Percentiles rank a stretch among this genome's conserved stretches.
Conservation (phyloP, 495 filamentous ascomycete genomes). For the Aspergillus bertholletiae region DNA sequence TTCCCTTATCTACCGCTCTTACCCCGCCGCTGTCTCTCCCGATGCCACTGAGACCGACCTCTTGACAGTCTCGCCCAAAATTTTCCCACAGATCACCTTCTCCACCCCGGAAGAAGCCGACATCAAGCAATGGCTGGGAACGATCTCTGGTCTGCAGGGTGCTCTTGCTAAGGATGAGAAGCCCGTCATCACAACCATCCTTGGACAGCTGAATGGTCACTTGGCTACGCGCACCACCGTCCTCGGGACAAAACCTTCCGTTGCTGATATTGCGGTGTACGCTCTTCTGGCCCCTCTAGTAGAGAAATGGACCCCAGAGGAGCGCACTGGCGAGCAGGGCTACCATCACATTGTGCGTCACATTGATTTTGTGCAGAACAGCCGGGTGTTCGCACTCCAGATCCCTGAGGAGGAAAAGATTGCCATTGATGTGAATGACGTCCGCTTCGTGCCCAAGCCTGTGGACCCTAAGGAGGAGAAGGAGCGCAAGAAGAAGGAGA, state of each 20-base stretch:
- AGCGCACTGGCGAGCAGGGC: constrained; percentile 87
- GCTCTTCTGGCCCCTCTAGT: constrained; percentile 74
- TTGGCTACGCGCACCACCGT: constrained; percentile 85
- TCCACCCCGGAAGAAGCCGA: constrained; percentile 74
- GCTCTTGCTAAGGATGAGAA: constrained; percentile 56
- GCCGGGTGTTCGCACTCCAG: constrained; percentile 68
- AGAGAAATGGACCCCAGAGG: constrained; percentile 75
- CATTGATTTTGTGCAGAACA: constrained; percentile 93
- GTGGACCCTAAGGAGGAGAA: constrained; percentile 85
- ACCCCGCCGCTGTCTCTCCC: constrained; percentile 45
- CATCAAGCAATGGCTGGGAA: constrained; percentile 81
- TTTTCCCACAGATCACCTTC: constrained; percentile 69
- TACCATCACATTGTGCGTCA: constrained; percentile 89
- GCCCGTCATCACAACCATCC: constrained; percentile 43
- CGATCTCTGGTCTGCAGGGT: constrained; percentile 63
- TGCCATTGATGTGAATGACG: constrained; percentile 70
- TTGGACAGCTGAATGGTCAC: constrained; percentile 77
- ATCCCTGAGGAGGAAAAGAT: constrained; percentile 76
- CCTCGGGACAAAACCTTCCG: constrained; percentile 84
- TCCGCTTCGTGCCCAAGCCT: constrained; percentile 77
- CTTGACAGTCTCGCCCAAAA: constrained; percentile 44
- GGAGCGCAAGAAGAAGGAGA: constrained; percentile 83
- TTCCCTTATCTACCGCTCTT: constrained; percentile 52
- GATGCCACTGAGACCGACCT: constrained; percentile 51
- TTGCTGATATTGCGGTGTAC: constrained; percentile 87